phyloP scores from a whole-genome alignment of 257 asterid genomes.

The Ophiorrhiza pumila region DNA sequence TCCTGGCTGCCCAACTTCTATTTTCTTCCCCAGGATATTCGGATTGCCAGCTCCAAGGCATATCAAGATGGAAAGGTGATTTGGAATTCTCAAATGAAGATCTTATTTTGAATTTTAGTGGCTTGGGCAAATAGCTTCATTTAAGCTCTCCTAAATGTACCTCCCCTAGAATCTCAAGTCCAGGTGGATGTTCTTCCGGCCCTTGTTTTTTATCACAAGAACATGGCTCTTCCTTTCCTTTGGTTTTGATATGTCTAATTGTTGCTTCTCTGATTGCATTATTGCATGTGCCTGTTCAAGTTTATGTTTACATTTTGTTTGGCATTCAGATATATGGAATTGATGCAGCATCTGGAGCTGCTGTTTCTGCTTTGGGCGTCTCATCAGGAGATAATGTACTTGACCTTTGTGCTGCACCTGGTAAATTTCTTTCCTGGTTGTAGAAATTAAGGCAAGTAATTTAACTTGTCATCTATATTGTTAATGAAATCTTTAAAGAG shows the following conservation, averaged over 20 bases:
- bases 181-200: not conserved
- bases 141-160: not conserved
- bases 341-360: constrained; percentile 99
- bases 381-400: constrained; percentile 77
- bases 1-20: constrained; percentile 78
- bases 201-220: not conserved
- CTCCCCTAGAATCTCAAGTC: not conserved
- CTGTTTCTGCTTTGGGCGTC: constrained; percentile 78
- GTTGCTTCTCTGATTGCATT: not conserved
- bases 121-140: not conserved
- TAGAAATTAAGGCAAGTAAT: not conserved
- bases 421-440: constrained; percentile 31
- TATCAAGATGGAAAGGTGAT: constrained; percentile 83
- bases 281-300: not conserved
- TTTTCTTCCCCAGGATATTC: constrained; percentile 59
- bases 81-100: not conserved
- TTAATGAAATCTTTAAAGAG: not conserved
- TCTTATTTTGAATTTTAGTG: not conserved
- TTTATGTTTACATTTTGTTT: constrained; percentile 11
- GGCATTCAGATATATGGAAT: constrained; percentile 83
- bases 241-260: not conserved
- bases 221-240: not conserved
- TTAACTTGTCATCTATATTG: not conserved
- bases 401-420: constrained; percentile 98
- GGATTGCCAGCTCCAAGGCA: constrained; percentile 70